A percentile compares a stretch with the other conserved stretches of the same genome.
These are phyloP conservation scores for Crassisporium funariophilum DNA, from an alignment of 768 basidiomycete species.

Conservation along the genomic window DNA sequence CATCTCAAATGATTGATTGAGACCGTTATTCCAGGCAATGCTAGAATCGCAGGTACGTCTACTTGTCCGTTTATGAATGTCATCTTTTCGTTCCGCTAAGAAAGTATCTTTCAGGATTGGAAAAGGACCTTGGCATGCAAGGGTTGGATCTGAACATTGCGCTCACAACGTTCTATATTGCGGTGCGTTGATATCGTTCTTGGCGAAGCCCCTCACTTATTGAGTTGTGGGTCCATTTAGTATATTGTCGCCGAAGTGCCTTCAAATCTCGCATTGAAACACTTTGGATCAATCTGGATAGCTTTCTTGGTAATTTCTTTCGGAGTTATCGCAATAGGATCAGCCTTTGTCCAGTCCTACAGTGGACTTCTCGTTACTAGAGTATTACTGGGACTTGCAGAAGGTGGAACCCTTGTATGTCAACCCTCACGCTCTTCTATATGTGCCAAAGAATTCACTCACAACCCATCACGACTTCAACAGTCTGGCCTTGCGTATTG, in stretches of 20 bases:
- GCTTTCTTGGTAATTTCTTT: slow-evolving; percentile 40
- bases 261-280: slow-evolving; percentile 44
- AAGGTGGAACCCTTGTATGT: slow-evolving; percentile 44
- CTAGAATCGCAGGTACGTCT: slow-evolving; percentile 23
- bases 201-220: not conserved
- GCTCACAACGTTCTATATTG: slow-evolving; percentile 43
- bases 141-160: slow-evolving; percentile 45
- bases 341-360: slow-evolving; percentile 41
- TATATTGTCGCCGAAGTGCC: slow-evolving; percentile 42
- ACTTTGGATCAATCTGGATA: slow-evolving; percentile 40
- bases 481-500: slow-evolving; percentile 43
- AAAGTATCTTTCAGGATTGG: slow-evolving; percentile 31
- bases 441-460: not conserved
- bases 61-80: not conserved
- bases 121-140: slow-evolving; percentile 42
- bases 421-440: not conserved
- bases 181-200: slow-evolving; percentile 22
- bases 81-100: not conserved
- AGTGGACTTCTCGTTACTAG: slow-evolving; percentile 36
- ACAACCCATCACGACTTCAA: not conserved
- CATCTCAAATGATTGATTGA: not conserved
- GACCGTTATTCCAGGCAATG: slow-evolving; percentile 16
- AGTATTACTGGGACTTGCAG: slow-evolving; percentile 42
- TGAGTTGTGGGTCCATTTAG: slow-evolving; percentile 18
- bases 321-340: slow-evolving; percentile 38